These are phyloP conservation scores for Ustilago hordei DNA, from an alignment of 1,284 basidiomycete genomes.

Conservation along the genomic window DNA sequence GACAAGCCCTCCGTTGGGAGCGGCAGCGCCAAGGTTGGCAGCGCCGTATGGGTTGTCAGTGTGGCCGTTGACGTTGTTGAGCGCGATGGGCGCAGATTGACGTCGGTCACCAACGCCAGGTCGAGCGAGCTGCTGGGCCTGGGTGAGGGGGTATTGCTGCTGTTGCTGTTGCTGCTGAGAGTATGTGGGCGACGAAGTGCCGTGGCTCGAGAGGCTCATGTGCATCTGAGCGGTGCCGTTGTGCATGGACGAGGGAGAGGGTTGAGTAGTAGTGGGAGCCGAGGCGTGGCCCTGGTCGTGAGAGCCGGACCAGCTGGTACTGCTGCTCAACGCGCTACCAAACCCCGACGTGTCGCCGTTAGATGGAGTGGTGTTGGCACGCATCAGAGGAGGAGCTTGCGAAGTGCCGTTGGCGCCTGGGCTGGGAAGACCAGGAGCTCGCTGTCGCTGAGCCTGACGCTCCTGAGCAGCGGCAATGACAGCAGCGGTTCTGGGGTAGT, in stretches of 20 bases:
- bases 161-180: conserved; percentile 36
- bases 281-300: conserved; percentile 53
- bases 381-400: conserved; percentile 57
- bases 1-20: conserved; percentile 29
- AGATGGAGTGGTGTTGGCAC: conserved; percentile 58
- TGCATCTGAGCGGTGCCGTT: conserved; percentile 49
- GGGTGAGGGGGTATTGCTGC: conserved; percentile 43
- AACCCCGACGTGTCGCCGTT: conserved; percentile 47
- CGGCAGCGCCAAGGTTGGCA: conserved; percentile 37
- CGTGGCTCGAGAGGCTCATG: conserved; percentile 49
- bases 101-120: conserved; percentile 44
- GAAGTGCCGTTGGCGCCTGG: conserved; percentile 39
- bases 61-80: conserved; percentile 43
- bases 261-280: conserved; percentile 52
- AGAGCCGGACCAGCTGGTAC: conserved; percentile 50
- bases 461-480: conserved; percentile 69
- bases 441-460: conserved; percentile 62
- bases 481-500: conserved; percentile 67
- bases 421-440: conserved; percentile 52
- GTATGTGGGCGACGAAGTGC: conserved; percentile 50
- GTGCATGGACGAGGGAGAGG: conserved; percentile 49
- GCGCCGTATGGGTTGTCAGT: conserved; percentile 46
- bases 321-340: conserved; percentile 43
- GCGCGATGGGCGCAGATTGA: conserved; percentile 47
- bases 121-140: conserved; percentile 46